Evolutionary conservation across 345 rosid genomes (phyloP), one percentile per base, ranked within the genome.

Genomic region (Lepidium africanum): DNA sequence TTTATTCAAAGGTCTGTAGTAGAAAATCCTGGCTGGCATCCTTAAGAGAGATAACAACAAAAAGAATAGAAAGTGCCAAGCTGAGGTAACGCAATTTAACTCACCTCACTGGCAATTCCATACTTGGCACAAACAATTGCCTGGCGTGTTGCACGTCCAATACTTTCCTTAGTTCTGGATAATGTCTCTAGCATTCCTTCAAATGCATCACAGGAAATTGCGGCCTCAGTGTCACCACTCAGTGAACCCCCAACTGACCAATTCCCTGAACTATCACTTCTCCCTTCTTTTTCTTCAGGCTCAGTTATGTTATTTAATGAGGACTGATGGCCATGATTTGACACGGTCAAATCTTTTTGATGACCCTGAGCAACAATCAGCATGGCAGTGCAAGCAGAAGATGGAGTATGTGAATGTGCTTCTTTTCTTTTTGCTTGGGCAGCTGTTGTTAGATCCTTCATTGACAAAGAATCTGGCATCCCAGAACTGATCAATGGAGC

Each of bases 131-230:
- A 94, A 61, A 87, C 91, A 68, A 94, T 85, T 52, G 97, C 99
- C 76, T 79, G 91, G 60, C 99, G 96, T 39, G 97, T 89, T 36
- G 97, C 97, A 58, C 97, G 97, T 62, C 96, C 94, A 25, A 94
- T 91, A 78, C 97, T 94, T 75, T 94, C 99, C 78, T 87, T 91
- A 27, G 96, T 91, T 84, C 99, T 86, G 10, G 96, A 91, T 56
- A 94, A 83, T 60, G 97, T 94, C 90, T 89, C 99, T 72, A 91
- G 81, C 99, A 94, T 94, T 68, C 97, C 99, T 81, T 94, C 99
- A 79, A 94, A 89, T 65, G 97, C 85, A 81, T 94, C 99, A 56
- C 96, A 88, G 53, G 97, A 85, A 74, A 91, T 96, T 62, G 92
- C 95, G 61, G 96, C 97, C 77, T 94, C 99, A 59, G 91, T 91